phyloP scores from a whole-genome alignment of 2,329 filamentous ascomycete genomes.

The Calycina herbarum region DNA sequence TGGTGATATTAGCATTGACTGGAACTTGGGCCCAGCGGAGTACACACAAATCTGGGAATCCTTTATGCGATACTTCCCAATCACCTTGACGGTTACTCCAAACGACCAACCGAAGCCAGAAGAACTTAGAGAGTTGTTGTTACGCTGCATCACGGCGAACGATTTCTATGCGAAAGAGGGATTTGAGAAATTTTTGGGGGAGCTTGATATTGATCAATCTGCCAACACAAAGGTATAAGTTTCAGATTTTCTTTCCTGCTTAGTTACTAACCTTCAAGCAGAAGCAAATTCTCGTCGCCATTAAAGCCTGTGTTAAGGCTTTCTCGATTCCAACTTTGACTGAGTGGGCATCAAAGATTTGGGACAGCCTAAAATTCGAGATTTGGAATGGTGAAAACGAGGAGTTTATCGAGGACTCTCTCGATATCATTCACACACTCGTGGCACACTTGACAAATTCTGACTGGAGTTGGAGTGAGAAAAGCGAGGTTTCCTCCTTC shows the following conservation, averaged over 20 bases:
- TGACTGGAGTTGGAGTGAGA: slow-evolving; percentile 12
- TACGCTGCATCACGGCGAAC: slow-evolving; percentile 32
- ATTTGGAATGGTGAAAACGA: slow-evolving; percentile 37
- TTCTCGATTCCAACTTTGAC: slow-evolving; percentile 26
- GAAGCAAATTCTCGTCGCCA: slow-evolving; percentile 33
- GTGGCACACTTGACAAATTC: slow-evolving; percentile 13
- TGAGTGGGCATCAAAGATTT: slow-evolving; percentile 31
- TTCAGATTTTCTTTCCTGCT: not conserved
- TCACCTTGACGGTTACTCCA: slow-evolving; percentile 27
- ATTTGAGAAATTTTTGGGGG: slow-evolving; percentile 29
- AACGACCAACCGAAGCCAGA: slow-evolving; percentile 25
- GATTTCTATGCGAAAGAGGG: slow-evolving; percentile 29
- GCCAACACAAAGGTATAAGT: slow-evolving; percentile 34
- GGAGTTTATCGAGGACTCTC: slow-evolving; percentile 32
- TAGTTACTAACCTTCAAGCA: slow-evolving; percentile 14
- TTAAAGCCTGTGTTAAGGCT: slow-evolving; percentile 22
- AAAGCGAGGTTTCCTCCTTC: slow-evolving; percentile 16
- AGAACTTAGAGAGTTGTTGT: slow-evolving; percentile 27
- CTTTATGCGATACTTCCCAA: slow-evolving; percentile 35
- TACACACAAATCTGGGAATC: slow-evolving; percentile 30
- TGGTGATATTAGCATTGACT: slow-evolving; percentile 24
- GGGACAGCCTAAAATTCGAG: slow-evolving; percentile 38
- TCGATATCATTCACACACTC: slow-evolving; percentile 30
- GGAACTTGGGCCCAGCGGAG: slow-evolving; percentile 21
- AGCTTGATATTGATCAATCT: slow-evolving; percentile 32